Percentiles rank a stretch among this genome's conserved stretches.
Conservation (phyloP, 2,329 filamentous ascomycete genomes). For the Aureobasidium sp. region DNA sequence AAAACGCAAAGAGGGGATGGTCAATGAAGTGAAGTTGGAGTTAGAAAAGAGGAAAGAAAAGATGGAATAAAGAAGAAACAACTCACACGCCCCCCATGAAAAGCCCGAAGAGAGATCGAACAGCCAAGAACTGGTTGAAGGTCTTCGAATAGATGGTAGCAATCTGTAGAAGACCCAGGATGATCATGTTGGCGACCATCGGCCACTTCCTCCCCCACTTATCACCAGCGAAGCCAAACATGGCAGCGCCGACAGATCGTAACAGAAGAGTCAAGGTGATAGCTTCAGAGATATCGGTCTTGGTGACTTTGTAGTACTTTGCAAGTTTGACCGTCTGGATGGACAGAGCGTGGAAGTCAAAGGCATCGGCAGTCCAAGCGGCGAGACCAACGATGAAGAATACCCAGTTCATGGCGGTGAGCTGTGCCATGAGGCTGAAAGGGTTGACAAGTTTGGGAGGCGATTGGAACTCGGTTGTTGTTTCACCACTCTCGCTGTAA, state of each 20-base stretch:
- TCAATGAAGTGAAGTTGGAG: neutral
- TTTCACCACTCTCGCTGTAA: conserved; percentile 58
- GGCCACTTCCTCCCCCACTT: conserved; percentile 77
- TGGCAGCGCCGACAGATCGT: conserved; percentile 65
- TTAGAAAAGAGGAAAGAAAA: too few species aligned
- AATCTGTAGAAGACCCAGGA: conserved; percentile 63
- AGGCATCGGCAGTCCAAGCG: conserved; percentile 76
- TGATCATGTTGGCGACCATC: conserved; percentile 67
- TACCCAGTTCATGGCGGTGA: conserved; percentile 61
- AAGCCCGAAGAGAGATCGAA: conserved; percentile 65
- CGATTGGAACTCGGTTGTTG: conserved; percentile 59
- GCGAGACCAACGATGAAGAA: conserved; percentile 67
- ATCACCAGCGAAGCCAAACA: conserved; percentile 72
- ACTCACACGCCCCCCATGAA: conserved; percentile 66
- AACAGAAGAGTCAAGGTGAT: conserved; percentile 71
- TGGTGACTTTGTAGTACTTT: conserved; percentile 50
- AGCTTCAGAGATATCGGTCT: conserved; percentile 65
- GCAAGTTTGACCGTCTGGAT: conserved; percentile 70
- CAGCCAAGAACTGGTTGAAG: conserved; percentile 67
- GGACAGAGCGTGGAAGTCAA: conserved; percentile 74
- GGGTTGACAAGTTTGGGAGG: conserved; percentile 64
- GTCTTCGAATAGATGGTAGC: conserved; percentile 70
- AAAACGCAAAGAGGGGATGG: too few species aligned
- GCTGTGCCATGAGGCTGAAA: conserved; percentile 57
- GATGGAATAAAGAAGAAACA: too few species aligned